These are phyloP conservation scores for Dissophora ornata DNA, from an alignment of 192 early-diverging fungal genomes.

Conservation along the genomic window DNA sequence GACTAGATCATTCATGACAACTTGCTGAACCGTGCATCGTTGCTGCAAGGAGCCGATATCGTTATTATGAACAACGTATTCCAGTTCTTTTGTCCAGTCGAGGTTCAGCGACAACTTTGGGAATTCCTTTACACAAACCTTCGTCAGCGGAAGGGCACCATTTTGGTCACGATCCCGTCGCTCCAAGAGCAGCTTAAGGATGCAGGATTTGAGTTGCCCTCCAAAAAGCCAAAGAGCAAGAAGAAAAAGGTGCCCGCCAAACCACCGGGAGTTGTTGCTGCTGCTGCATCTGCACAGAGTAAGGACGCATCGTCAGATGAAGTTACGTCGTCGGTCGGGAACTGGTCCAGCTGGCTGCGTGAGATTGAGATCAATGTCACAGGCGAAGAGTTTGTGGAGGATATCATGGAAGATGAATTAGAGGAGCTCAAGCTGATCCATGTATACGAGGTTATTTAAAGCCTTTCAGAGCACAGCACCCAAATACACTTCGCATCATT, in stretches of 20 bases:
- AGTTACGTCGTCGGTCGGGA: constrained; percentile 1
- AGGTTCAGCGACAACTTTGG: constrained; percentile 64
- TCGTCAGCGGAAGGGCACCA: constrained; percentile 46
- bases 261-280: constrained; percentile 37
- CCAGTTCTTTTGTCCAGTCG: constrained; percentile 63
- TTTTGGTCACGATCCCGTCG: constrained; percentile 63
- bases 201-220: constrained; percentile 38
- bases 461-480: too few species aligned
- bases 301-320: not conserved
- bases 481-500: too few species aligned
- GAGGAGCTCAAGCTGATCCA: constrained; percentile 66
- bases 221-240: constrained; percentile 42
- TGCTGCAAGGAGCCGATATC: constrained; percentile 61
- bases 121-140: constrained; percentile 60
- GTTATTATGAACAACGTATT: constrained; percentile 74
- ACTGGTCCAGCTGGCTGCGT: constrained; percentile 58
- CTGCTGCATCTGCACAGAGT: not conserved
- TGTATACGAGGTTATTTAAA: constrained; percentile 65
- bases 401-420: constrained; percentile 63
- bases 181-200: constrained; percentile 69
- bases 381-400: constrained; percentile 59
- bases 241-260: constrained; percentile 57
- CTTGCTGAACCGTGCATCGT: constrained; percentile 49
- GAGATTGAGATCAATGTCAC: constrained; percentile 62
- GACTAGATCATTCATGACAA: constrained; percentile 63